These are phyloP conservation scores for Vaccinium darrowii DNA, from an alignment of 148 eudicot genomes.

Conservation along the genomic window DNA sequence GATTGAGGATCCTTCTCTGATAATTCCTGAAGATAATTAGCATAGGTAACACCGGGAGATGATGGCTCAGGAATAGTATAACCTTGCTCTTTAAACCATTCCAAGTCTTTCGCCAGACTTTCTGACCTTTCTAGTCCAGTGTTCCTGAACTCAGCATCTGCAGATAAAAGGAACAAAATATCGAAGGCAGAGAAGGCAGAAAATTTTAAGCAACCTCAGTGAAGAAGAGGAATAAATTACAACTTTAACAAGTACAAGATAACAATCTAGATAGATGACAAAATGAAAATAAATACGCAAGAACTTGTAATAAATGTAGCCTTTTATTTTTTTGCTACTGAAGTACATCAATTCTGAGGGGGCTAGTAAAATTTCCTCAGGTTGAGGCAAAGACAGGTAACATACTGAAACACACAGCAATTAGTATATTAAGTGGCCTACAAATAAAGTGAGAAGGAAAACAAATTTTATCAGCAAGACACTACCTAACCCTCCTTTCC, in stretches of 20 bases:
- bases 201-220: not conserved
- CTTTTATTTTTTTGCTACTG: not conserved
- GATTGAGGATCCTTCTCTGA: constrained; percentile 86
- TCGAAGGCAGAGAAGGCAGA: not conserved
- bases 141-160: constrained; percentile 88
- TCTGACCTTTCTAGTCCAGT: constrained; percentile 88
- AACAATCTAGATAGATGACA: not conserved
- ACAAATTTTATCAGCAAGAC: too few relatives aligned
- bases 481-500: too few relatives aligned
- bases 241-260: not conserved
- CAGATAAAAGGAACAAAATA: not conserved
- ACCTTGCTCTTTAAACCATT: constrained; percentile 95
- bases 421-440: too few relatives aligned
- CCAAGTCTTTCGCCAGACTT: constrained; percentile 66
- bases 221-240: not conserved
- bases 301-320: not conserved
- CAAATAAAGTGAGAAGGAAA: too few relatives aligned
- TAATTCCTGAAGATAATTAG: constrained; percentile 61
- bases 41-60: constrained; percentile 67
- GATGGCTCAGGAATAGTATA: constrained; percentile 83
- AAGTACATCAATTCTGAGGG: not conserved
- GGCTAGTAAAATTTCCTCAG: not conserved
- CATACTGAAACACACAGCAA: not conserved
- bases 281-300: not conserved
- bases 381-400: not conserved